Evolutionary conservation across 257 asterid genomes (phyloP), one percentile per base, ranked within the genome.

Genomic region (Cinchona pubescens): DNA sequence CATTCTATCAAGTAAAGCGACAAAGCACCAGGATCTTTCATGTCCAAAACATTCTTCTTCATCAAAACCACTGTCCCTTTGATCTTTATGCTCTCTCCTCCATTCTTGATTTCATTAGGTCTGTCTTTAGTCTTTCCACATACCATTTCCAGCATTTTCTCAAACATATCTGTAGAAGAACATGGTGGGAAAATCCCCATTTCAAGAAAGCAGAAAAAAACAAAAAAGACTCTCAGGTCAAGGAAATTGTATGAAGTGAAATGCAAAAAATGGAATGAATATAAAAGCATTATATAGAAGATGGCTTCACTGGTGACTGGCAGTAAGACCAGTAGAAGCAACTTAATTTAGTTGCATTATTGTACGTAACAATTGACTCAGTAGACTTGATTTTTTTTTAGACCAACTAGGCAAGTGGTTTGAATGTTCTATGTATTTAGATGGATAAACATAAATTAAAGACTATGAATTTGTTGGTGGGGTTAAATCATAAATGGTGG

Each of bases 31-130:
- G 80, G 38, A 71, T 90, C 92, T 0, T 81, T 87, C 37, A 74
- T 82, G 79, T 89, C 97, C 88, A 84, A 15, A 6, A 80, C 80
- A 66, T 86, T 92, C 86, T 90, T 94, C 85, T 89, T 88, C 89
- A 72, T 81, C 91, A 94, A 73, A 21, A 87, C 88, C 9, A 89
- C 86, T 0, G 72, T 82, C 29, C 94, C 97, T 75, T 73, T 88
- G 16, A 94, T 85, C 86, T 86, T 88, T 75, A 14, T 67, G 21
- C 19, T 38, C 71, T 73, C 72, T 29, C 64, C 72, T 29, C 64
- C 72, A 35, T 29, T 37, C 63, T 61, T 34, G 25, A 30, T 81
- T 32, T 43, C 73, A 2, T 32, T 30, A 19, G 82, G 79, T 4
- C 69, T 86, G 2, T 84, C 88, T 46, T 69, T 38, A 19, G 30